phyloP scores from a whole-genome alignment of 2,329 filamentous ascomycete species.

The Aspergillus calidoustus region DNA sequence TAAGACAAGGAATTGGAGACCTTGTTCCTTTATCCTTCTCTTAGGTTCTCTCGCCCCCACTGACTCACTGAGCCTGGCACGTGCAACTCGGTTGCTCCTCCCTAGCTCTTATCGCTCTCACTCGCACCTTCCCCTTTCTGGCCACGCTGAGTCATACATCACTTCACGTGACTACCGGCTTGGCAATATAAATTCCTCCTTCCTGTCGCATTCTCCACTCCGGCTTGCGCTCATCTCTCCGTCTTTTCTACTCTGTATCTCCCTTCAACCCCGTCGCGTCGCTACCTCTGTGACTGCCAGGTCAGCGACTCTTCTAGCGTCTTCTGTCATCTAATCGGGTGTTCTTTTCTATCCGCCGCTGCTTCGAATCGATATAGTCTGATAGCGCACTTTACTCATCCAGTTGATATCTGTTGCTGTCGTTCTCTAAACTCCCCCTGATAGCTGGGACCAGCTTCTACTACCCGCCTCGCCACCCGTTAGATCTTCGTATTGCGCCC shows the following conservation, averaged over 20 bases:
- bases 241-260: conserved; percentile 29
- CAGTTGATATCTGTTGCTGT: conserved; percentile 36
- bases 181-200: conserved; percentile 50
- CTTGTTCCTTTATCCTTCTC: conserved; percentile 16
- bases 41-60: conserved; percentile 16
- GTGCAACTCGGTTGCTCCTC: conserved; percentile 24
- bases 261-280: conserved; percentile 26
- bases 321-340: conserved; percentile 34
- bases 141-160: conserved; percentile 30
- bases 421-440: conserved; percentile 29
- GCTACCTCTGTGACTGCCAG: conserved; percentile 25
- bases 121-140: conserved; percentile 18
- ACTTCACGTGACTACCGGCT: conserved; percentile 43
- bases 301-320: conserved; percentile 25
- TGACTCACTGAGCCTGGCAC: conserved; percentile 20
- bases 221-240: conserved; percentile 32
- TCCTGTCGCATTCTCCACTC: conserved; percentile 47
- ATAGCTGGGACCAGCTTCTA: conserved; percentile 30
- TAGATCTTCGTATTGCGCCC: conserved; percentile 35
- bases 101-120: conserved; percentile 21
- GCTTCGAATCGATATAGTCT: conserved; percentile 35
- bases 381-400: conserved; percentile 41
- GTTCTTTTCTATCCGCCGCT: conserved; percentile 26
- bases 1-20: conserved; percentile 7
- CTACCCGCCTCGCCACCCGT: conserved; percentile 26